These are phyloP conservation scores for Euphorbia peplus DNA, from an alignment of 345 rosid genomes.

Conservation along the genomic window DNA sequence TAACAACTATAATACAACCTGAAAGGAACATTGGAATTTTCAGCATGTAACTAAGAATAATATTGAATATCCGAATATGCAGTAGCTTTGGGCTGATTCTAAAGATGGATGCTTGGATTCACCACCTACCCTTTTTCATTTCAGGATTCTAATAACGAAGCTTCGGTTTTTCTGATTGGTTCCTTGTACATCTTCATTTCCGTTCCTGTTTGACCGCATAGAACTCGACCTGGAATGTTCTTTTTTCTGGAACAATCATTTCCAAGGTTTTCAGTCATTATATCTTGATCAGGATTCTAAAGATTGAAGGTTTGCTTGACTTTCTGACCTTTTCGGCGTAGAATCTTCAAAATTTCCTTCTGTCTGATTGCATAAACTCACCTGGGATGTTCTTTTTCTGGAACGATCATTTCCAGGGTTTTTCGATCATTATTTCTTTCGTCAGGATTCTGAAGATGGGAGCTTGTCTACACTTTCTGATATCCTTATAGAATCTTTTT, in stretches of 20 bases:
- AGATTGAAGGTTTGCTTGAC: too few relatives aligned
- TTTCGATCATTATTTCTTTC: too few relatives aligned
- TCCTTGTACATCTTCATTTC: too few relatives aligned
- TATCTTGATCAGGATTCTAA: background rate
- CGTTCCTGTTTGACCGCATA: too few relatives aligned
- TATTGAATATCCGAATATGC: conserved; percentile 33
- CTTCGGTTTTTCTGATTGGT: too few relatives aligned
- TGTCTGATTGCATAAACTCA: too few relatives aligned
- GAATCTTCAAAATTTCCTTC: too few relatives aligned
- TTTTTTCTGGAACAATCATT: background rate
- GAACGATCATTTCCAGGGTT: too few relatives aligned
- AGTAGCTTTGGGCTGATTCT: conserved; percentile 13
- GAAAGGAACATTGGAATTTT: conserved; percentile 10
- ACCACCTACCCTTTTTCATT: conserved; percentile 11
- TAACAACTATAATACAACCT: background rate
- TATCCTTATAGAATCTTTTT: background rate
- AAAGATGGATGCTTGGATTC: conserved; percentile 26
- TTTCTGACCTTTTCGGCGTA: too few relatives aligned
- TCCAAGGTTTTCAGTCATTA: background rate
- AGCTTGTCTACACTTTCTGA: conserved; percentile 25
- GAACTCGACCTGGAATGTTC: too few relatives aligned
- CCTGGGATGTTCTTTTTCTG: too few relatives aligned
- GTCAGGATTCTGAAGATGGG: conserved; percentile 3
- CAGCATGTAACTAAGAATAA: conserved; percentile 1
- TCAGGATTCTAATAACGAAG: too few relatives aligned